Base-by-base conservation (phyloP, 208 protist genomes). In the Leishmania mexicana region DNA sequence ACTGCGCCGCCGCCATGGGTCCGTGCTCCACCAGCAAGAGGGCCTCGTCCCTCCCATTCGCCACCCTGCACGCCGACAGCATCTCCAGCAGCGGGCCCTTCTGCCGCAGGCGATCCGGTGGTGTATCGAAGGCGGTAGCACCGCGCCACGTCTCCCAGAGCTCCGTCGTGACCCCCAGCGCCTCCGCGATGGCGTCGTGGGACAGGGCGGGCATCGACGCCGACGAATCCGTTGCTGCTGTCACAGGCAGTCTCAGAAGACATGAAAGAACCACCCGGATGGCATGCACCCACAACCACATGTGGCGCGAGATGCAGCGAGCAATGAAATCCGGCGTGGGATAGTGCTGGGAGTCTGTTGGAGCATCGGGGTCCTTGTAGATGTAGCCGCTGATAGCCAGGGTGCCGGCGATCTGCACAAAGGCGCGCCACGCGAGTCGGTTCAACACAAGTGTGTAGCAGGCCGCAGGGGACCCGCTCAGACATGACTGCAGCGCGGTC, bases 371-470 rank as follows among this genome's bases (percentile, higher is more conserved):
- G 79, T 82, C 53, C 8, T 64, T 76, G 75, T 3, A 67, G 65
- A 86, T 80, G 78, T 82, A 82, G 53, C 83, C 79, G 60, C 83
- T 86, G 68, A 86, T 83, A 11, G 75, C 83, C 49, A 86, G 64
- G 51, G 57, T 81, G 74, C 79, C 83, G 75, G 67, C 28, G 31
- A 86, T 21, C 58, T 82, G 79, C 35, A 15, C 53, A 3, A 86
- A 54, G 75, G 83, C 83, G 15, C 83, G 83, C 79, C 79, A 83
- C 62, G 83, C 83, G 38, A 83, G 74, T 35, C 83, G 83, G 83
- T 80, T 83, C 28, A 86, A 6, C 17, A 83, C 83, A 24, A 85
- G 78, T n/a, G 83, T 81, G 75, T 76, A 78, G 76, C 77, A 76
- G 19, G 75, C 84, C 5, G 75, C 80, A 49, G 83, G 75, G n/a